A percentile compares a stretch with the other conserved stretches of the same genome.
phyloP scores from a whole-genome alignment of 2,329 filamentous ascomycete genomes.

The Paecilomyces sp. region DNA sequence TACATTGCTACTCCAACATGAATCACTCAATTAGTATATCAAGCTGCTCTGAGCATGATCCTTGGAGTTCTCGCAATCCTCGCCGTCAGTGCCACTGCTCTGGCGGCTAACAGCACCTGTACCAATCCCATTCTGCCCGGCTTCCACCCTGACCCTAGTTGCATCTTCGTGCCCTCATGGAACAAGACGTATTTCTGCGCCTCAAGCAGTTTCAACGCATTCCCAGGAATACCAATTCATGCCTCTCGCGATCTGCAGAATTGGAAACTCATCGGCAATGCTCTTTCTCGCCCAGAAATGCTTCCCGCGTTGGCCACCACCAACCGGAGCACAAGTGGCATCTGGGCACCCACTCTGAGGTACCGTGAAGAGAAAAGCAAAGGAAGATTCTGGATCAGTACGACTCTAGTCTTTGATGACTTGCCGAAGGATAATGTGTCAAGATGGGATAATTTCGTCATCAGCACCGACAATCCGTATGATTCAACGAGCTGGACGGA shows the following conservation, averaged over 20 bases:
- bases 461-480: conserved; percentile 37
- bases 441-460: conserved; percentile 23
- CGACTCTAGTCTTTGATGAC: background rate
- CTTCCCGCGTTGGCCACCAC: background rate
- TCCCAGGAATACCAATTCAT: conserved; percentile 41
- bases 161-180: conserved; percentile 26
- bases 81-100: background rate
- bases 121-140: conserved; percentile 41
- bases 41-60: background rate
- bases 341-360: background rate
- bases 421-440: background rate
- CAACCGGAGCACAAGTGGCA: background rate
- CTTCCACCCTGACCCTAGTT: conserved; percentile 41
- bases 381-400: background rate
- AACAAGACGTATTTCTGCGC: conserved; percentile 38
- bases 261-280: conserved; percentile 28
- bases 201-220: conserved; percentile 39
- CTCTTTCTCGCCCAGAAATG: conserved; percentile 2
- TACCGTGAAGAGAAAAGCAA: background rate
- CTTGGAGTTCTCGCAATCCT: background rate
- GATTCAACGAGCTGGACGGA: conserved; percentile 37
- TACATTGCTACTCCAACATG: background rate
- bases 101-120: background rate
- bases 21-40: background rate
- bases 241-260: conserved; percentile 37